A percentile compares a stretch with the other conserved stretches of the same genome.
Evolutionary conservation across 2,329 filamentous ascomycete species (phyloP).

Genomic region (Botrytis pseudocinerea): DNA sequence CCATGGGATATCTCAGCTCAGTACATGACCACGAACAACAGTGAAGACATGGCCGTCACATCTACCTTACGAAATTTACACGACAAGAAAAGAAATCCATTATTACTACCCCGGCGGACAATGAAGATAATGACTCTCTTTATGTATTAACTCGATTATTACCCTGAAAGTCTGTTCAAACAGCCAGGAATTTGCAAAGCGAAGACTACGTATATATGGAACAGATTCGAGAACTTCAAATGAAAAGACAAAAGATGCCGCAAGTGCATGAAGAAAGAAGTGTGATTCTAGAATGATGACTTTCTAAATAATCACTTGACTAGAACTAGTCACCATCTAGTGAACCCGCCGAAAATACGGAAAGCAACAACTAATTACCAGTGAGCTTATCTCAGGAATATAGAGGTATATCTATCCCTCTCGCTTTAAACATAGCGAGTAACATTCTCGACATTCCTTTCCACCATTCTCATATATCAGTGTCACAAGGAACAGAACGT

Average conservation of each 20-base stretch:
- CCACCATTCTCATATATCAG: neutral
- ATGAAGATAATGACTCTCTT: neutral
- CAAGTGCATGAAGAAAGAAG: too few species aligned
- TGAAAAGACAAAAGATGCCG: neutral
- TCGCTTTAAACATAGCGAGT: neutral
- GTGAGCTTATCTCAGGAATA: too few species aligned
- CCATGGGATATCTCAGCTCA: accelerated
- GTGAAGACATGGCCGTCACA: too few species aligned
- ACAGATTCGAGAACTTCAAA: neutral
- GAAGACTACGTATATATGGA: neutral
- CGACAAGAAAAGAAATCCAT: neutral
- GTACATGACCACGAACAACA: accelerated
- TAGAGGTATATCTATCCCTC: too few species aligned
- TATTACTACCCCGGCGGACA: too few species aligned
- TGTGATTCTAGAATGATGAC: too few species aligned
- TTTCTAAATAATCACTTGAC: neutral
- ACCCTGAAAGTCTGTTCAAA: neutral
- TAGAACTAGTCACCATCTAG: too few species aligned
- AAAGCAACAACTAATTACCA: too few species aligned
- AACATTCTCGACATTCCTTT: neutral
- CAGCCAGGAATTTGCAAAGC: neutral
- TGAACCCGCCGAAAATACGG: too few species aligned
- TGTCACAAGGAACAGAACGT: neutral
- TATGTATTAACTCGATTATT: neutral
- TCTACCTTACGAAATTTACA: too few species aligned